A percentile compares a stretch with the other conserved stretches of the same genome.
Evolutionary conservation across 106 monocot species (phyloP).

Genomic region (Platanthera guangdongensis): DNA sequence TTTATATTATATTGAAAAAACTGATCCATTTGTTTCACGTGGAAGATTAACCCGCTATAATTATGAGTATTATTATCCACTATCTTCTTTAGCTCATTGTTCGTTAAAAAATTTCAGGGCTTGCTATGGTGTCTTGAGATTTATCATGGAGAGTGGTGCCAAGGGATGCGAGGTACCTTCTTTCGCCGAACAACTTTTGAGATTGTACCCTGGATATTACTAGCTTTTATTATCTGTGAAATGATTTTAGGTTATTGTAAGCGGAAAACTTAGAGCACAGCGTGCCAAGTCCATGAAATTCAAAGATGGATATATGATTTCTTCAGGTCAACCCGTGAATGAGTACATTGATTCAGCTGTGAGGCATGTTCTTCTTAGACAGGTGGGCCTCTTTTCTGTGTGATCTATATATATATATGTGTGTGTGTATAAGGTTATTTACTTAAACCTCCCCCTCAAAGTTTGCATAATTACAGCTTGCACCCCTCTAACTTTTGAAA

Average conservation of each 20-base stretch:
- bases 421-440: too few relatives aligned
- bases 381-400: conserved; percentile 13
- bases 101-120: conserved; percentile 30
- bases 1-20: too few relatives aligned
- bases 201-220: too few relatives aligned
- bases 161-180: conserved; percentile 64
- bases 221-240: neutral
- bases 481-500: too few relatives aligned
- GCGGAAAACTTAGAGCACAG: conserved; percentile 61
- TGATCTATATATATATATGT: too few relatives aligned
- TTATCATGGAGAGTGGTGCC: conserved; percentile 83
- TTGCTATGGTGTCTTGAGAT: conserved; percentile 80
- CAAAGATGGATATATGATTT: conserved; percentile 75
- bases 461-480: too few relatives aligned
- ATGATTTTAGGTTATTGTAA: conserved; percentile 44
- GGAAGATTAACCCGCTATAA: too few relatives aligned
- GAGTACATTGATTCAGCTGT: conserved; percentile 65
- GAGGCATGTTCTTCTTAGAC: conserved; percentile 57
- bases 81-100: neutral
- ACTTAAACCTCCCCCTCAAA: too few relatives aligned
- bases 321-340: conserved; percentile 63
- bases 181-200: neutral
- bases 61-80: neutral
- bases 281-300: conserved; percentile 75
- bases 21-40: too few relatives aligned